Percentiles rank a stretch among this genome's conserved stretches.
phyloP scores from a whole-genome alignment of 306 rosid species.

The Vachellia pachyceras region DNA sequence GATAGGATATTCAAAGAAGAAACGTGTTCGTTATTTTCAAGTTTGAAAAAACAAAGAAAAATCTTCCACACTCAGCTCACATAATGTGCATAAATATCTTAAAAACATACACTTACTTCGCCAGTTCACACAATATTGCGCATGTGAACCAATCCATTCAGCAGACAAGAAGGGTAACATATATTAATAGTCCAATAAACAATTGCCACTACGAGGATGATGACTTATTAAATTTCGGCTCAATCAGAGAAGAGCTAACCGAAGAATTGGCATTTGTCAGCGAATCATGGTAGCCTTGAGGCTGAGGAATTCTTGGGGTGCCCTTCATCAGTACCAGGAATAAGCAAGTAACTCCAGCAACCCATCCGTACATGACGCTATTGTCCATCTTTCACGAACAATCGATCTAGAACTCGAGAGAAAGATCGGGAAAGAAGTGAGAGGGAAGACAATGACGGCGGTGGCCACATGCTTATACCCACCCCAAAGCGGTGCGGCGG shows the following conservation, averaged over 20 bases:
- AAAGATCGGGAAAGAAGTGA: neutral
- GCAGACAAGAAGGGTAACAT: neutral
- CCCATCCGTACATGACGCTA: constrained; percentile 56
- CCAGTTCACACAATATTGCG: neutral
- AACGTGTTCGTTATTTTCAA: neutral
- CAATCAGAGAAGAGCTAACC: constrained; percentile 48
- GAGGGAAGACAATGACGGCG: neutral
- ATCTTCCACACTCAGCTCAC: constrained; percentile 6
- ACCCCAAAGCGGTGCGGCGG: neutral
- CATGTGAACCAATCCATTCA: neutral
- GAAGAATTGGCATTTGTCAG: constrained; percentile 76
- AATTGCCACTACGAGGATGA: neutral
- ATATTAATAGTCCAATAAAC: neutral
- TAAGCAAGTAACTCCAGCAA: constrained; percentile 55
- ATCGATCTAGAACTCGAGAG: neutral
- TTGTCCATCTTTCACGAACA: constrained; percentile 50
- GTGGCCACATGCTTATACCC: neutral
- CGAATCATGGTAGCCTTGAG: constrained; percentile 79
- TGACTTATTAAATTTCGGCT: neutral
- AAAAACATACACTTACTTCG: neutral
- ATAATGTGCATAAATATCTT: neutral
- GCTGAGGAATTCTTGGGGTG: constrained; percentile 84
- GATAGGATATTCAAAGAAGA: neutral
- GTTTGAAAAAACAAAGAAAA: neutral
- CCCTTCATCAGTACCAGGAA: constrained; percentile 68